Evolutionary conservation across 2,329 filamentous ascomycete species (phyloP), one percentile per base, ranked within the genome.

Genomic region (Akanthomyces lecanii): DNA sequence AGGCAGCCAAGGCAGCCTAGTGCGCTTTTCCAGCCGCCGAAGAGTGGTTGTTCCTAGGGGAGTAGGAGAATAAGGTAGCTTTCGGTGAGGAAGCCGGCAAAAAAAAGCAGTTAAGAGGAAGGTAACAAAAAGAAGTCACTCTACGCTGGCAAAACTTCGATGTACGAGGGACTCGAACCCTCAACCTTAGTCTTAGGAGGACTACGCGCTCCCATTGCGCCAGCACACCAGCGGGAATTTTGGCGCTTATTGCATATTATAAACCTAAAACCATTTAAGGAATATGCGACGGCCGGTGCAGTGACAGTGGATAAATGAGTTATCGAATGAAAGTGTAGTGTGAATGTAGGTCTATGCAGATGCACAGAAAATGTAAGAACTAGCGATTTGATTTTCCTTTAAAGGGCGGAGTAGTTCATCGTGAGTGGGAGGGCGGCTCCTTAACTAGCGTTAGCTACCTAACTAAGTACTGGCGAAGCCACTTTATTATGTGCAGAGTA

Each of bases 161-260:
- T 51, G 56, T 58, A 58, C 45, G 57, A 73, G 73, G 73, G 73
- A 75, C 72, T 75, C 73, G 73, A 75, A 75, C 73, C 73, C 73
- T 74, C 71, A 75, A 69, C 73, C 73, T 74, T 72, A 48, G 73
- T 73, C 73, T 75, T 75, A 75, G 73, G 57, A 60, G 57, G 57
- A 52, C 57, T 60, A 60, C 57, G 57, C 57, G 57, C 57, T 52
- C 1, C 57, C 57, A 60, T 60, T 60, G 52, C 38, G 36, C 42
- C 42, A 58, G 55, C 42, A 58, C 42, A 58, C 70, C 62, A 51
- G 28, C 40, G 40, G 10, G 1, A 1, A 42, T 42, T 38, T 38
- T 25, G 33, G n/a, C 14, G 21, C 36, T 42, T 55, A 55, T 42
- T 8, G 14, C 28, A 5, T 12, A 21, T 11, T 25, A 38, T 38